Base-by-base conservation (phyloP, 352 stramenopile species). In the Blastocystis sp. region DNA sequence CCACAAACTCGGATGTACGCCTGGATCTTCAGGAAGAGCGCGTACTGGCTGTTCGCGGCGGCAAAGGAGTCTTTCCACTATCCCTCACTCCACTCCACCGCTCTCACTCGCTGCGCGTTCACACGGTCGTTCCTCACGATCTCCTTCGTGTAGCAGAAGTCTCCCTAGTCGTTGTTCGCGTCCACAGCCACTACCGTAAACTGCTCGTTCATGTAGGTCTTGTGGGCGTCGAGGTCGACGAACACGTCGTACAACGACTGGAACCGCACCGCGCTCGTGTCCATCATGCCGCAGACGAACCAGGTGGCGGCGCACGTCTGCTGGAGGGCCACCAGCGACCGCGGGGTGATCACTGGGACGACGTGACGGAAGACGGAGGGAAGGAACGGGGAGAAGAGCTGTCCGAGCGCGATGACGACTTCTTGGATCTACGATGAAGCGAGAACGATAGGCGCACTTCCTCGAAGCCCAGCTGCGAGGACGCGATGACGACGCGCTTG, bases 351-450 rank as follows among this genome's bases (percentile, higher is more conserved):
- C 3, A 81, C n/a, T 2, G 61, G 71, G 26, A 81, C 21, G 16
- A 67, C 2, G 60, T 85, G 74, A 16, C 12, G 55, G 50, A 45
- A 85, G 19, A 85, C 29, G 60, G 24, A 51, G n/a, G 59, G 74
- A 41, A 85, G 21, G n/a, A 85, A 85, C 2, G 74, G 74, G 35
- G 60, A 33, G 6, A 85, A n/a, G 6, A 85, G 31, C 41, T 85
- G 35, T 1, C 41, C 55, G 21, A 85, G 60, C 10, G 41, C 19
- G 4, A 85, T 4, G 31, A 85, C 50, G 61, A 29, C 6, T 50
- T 67, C 70, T 16, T 85, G 74, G 37, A 85, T n/a, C 74, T 85
- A 69, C 1, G 67, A 24, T 35, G 24, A 29, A 67, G 19, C 21
- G 31, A 21, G n/a, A 24, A 21, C 16, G 9, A 10, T 51, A 24